Conservation (phyloP, 2,329 filamentous ascomycete genomes). For the Pseudohalonectria lignicola region DNA sequence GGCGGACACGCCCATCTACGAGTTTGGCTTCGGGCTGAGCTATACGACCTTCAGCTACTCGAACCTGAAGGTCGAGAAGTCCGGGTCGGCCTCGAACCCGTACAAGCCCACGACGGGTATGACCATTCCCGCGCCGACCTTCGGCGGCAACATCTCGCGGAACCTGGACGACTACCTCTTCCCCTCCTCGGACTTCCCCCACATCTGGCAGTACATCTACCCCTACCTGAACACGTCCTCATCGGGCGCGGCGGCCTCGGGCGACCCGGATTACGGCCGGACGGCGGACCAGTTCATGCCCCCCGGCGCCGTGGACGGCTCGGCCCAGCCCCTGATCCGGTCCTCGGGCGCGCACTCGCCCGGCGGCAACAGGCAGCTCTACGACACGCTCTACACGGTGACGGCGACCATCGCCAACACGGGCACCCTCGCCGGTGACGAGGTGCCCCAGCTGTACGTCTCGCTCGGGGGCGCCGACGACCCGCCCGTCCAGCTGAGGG, state of each 20-base stretch:
- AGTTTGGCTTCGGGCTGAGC: slow-evolving; percentile 71
- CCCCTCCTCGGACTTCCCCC: slow-evolving; percentile 42
- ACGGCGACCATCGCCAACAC: slow-evolving; percentile 62
- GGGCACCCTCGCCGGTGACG: slow-evolving; percentile 52
- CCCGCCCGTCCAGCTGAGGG: slow-evolving; percentile 55
- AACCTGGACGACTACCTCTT: slow-evolving; percentile 56
- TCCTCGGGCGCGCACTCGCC: slow-evolving; percentile 34
- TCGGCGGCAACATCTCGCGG: slow-evolving; percentile 54
- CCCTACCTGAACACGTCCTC: slow-evolving; percentile 58
- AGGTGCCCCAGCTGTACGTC: slow-evolving; percentile 70
- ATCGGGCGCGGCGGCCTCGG: slow-evolving; percentile 40
- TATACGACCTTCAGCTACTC: slow-evolving; percentile 73
- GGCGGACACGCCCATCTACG: slow-evolving; percentile 60
- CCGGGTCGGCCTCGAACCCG: slow-evolving; percentile 22
- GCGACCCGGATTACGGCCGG: slow-evolving; percentile 48
- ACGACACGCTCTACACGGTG: slow-evolving; percentile 58
- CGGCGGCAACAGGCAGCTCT: slow-evolving; percentile 55
- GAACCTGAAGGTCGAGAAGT: slow-evolving; percentile 47
- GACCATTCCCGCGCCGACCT: slow-evolving; percentile 51
- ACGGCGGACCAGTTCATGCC: slow-evolving; percentile 50
- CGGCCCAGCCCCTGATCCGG: slow-evolving; percentile 41
- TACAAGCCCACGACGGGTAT: slow-evolving; percentile 50
- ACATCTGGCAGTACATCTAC: slow-evolving; percentile 52
- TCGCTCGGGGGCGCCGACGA: slow-evolving; percentile 70
- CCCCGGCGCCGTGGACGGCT: slow-evolving; percentile 39